phyloP scores from a whole-genome alignment of 1,284 basidiomycete species.

The Irpex rosettiformis region DNA sequence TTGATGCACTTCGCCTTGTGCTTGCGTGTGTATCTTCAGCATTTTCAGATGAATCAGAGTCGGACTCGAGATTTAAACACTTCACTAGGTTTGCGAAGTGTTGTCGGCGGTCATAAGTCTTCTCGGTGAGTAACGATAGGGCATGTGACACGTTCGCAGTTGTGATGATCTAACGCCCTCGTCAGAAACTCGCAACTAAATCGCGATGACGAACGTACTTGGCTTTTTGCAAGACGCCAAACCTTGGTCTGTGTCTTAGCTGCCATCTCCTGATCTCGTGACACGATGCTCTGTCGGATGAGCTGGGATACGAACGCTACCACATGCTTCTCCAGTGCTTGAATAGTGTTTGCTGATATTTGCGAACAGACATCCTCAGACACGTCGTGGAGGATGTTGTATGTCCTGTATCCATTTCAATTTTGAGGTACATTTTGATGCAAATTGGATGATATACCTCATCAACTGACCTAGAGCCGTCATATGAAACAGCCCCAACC shows the following conservation, averaged over 20 bases:
- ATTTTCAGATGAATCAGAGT: constrained; percentile 14
- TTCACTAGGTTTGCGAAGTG: constrained; percentile 33
- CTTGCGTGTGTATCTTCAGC: constrained; percentile 13
- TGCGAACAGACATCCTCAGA: constrained; percentile 24
- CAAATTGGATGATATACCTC: constrained; percentile 30
- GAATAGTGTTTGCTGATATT: constrained; percentile 30
- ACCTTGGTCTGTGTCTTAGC: constrained; percentile 55
- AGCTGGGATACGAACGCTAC: constrained; percentile 48
- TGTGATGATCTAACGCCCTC: constrained; percentile 37
- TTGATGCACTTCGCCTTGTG: background rate
- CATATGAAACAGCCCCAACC: constrained; percentile 50
- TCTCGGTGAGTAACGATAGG: constrained; percentile 37
- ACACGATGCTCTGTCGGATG: constrained; percentile 45
- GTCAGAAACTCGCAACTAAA: constrained; percentile 12
- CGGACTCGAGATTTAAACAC: constrained; percentile 13
- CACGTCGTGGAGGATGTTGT: constrained; percentile 34
- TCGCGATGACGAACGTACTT: constrained; percentile 25
- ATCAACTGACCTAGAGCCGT: constrained; percentile 36
- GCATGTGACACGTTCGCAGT: constrained; percentile 42
- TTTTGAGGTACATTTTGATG: background rate
- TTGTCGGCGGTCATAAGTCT: constrained; percentile 25
- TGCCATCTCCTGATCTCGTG: constrained; percentile 51
- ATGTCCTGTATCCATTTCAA: constrained; percentile 18
- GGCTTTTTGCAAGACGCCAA: constrained; percentile 41
- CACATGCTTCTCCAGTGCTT: constrained; percentile 38